Conservation (phyloP, 225 moss, liverwort and hornwort species). For the Neckera pumila region DNA sequence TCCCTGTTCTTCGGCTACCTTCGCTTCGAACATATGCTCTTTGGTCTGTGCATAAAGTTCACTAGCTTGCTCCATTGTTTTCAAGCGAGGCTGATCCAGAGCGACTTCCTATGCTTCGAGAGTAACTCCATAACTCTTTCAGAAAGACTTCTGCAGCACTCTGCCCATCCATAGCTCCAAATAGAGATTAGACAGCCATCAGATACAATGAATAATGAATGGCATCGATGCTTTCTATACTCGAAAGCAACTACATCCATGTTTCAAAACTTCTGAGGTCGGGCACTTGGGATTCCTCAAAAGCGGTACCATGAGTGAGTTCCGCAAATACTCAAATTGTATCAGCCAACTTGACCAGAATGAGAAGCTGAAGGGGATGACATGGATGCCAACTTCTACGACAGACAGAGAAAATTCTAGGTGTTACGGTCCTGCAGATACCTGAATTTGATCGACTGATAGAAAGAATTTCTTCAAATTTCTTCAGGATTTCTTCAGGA, state of each 20-base stretch:
- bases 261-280: background rate
- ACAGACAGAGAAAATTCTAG: background rate
- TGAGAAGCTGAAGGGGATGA: background rate
- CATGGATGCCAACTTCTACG: background rate
- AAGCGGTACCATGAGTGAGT: background rate
- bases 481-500: no score
- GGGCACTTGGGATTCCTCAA: background rate
- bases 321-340: background rate
- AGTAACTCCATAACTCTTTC: constrained; percentile 70
- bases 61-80: constrained; percentile 84
- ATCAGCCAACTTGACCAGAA: background rate
- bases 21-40: constrained; percentile 77
- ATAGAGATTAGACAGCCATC: background rate
- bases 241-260: background rate
- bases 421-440: background rate
- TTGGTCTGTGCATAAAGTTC: constrained; percentile 84
- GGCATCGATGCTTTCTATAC: background rate
- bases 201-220: background rate
- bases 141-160: constrained; percentile 77
- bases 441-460: constrained; percentile 81
- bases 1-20: constrained; percentile 72
- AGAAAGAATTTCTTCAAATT: constrained; percentile 75
- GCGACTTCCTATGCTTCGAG: constrained; percentile 36
- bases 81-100: constrained; percentile 73
- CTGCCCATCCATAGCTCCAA: constrained; percentile 31